Evolutionary conservation across 441 rosid genomes (phyloP).

Genomic region (Gossypium laxum): DNA sequence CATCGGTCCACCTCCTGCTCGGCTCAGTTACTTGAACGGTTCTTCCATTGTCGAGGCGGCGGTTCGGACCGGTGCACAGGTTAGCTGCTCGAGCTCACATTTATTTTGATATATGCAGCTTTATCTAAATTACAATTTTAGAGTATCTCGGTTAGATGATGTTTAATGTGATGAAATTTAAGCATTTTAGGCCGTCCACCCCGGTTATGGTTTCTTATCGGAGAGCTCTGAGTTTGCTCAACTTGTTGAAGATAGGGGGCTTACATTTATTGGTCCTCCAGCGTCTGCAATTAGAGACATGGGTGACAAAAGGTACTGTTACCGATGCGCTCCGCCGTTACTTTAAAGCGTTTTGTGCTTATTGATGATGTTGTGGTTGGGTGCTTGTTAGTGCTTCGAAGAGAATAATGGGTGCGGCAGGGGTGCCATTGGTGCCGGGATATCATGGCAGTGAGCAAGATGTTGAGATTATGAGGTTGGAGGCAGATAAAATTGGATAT

Average conservation of each 20-base stretch:
- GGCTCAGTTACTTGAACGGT: conserved; percentile 64
- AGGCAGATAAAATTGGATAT: conserved; percentile 84
- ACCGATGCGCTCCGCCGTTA: neutral
- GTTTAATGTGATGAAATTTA: neutral
- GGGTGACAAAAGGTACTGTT: conserved; percentile 80
- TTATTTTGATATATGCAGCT: neutral
- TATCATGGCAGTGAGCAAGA: conserved; percentile 86
- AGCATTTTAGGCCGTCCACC: conserved; percentile 64
- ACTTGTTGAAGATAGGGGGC: conserved; percentile 71
- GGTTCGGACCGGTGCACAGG: conserved; percentile 76
- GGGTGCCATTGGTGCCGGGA: conserved; percentile 91
- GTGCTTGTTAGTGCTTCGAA: conserved; percentile 59
- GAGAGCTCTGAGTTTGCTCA: conserved; percentile 77
- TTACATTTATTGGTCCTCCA: conserved; percentile 86
- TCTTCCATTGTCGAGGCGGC: conserved; percentile 65
- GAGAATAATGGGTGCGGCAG: conserved; percentile 94
- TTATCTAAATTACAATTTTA: neutral
- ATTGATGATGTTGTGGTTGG: conserved; percentile 10
- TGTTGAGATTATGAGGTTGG: conserved; percentile 66
- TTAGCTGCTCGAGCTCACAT: conserved; percentile 15
- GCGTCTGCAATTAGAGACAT: conserved; percentile 78
- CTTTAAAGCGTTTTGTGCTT: neutral
- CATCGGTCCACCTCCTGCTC: conserved; percentile 73
- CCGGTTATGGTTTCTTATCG: conserved; percentile 85
- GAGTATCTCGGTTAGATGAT: neutral